Evolutionary conservation across 345 rosid species (phyloP).

Genomic region (Geranium rotundifolium): DNA sequence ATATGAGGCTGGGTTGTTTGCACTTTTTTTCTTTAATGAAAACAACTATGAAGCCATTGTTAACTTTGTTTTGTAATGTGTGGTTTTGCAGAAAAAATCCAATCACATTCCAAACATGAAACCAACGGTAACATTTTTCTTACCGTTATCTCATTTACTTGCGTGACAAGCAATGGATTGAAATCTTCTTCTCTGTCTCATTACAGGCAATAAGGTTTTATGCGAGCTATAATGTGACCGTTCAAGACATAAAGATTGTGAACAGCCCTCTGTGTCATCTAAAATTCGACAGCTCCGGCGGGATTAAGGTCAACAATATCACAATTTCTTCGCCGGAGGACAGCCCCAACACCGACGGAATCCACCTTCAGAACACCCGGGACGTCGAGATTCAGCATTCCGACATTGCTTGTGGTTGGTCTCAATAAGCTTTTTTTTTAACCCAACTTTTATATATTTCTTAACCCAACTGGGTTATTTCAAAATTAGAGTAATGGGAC

Average conservation of each 20-base stretch:
- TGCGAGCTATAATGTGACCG: constrained; percentile 52
- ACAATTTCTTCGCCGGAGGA: constrained; percentile 56
- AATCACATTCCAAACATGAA: constrained; percentile 49
- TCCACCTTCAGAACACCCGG: constrained; percentile 73
- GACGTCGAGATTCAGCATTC: constrained; percentile 71
- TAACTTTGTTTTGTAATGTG: not conserved
- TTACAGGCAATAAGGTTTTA: constrained; percentile 69
- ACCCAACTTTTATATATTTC: not conserved
- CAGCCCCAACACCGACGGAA: constrained; percentile 86
- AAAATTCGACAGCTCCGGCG: constrained; percentile 63
- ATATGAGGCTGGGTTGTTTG: no score
- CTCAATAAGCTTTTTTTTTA: not conserved
- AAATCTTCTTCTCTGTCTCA: not conserved
- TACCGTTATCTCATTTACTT: not conserved
- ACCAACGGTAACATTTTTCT: constrained; percentile 50
- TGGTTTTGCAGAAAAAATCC: constrained; percentile 33
- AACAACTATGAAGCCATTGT: not conserved
- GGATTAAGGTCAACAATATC: constrained; percentile 47
- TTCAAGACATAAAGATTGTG: constrained; percentile 51
- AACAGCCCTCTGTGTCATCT: constrained; percentile 85
- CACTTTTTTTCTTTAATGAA: not conserved
- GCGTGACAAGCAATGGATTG: not conserved
- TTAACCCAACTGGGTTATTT: not conserved
- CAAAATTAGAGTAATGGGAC: not conserved
- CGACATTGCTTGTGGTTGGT: constrained; percentile 57